A percentile compares a stretch with the other conserved stretches of the same genome.
Evolutionary conservation across 2,329 filamentous ascomycete species (phyloP).

Genomic region (Paraphoma sp.): DNA sequence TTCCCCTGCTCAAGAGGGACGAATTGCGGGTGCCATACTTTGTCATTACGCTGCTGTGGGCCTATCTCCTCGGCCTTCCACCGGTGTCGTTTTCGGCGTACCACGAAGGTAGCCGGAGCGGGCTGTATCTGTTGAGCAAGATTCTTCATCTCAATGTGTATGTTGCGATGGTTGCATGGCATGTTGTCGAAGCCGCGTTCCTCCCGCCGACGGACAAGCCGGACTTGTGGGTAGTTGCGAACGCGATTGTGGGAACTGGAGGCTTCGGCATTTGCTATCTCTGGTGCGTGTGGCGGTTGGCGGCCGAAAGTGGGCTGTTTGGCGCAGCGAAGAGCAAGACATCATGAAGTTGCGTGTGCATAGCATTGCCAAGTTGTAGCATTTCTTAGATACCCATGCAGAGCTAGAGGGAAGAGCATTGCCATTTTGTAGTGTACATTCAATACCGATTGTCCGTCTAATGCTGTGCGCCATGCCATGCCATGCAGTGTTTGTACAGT

Average conservation of each 20-base stretch:
- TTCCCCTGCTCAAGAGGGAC: constrained; percentile 85
- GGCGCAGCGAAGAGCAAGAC: constrained; percentile 48
- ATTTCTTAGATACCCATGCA: constrained; percentile 25
- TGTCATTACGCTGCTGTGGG: constrained; percentile 86
- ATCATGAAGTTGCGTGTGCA: constrained; percentile 33
- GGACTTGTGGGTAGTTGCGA: constrained; percentile 92
- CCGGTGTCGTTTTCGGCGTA: constrained; percentile 76
- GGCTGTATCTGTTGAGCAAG: constrained; percentile 65
- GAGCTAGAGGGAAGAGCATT: constrained; percentile 37
- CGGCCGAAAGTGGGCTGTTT: constrained; percentile 63
- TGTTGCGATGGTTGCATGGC: constrained; percentile 78
- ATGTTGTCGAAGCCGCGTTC: constrained; percentile 74
- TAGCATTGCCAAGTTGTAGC: constrained; percentile 5
- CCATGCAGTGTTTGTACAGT: constrained; percentile 30
- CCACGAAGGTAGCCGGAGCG: constrained; percentile 52
- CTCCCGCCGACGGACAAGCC: constrained; percentile 77
- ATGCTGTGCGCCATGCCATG: constrained; percentile 38
- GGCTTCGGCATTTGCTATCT: constrained; percentile 88
- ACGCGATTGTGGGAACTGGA: constrained; percentile 83
- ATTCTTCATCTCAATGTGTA: constrained; percentile 81
- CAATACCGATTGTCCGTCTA: constrained; percentile 24
- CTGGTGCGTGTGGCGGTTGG: constrained; percentile 81
- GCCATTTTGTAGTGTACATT: constrained; percentile 30
- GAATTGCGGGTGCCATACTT: constrained; percentile 84
- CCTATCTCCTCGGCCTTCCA: constrained; percentile 86